Conservation (phyloP, 176 grass and related monocot species). For the Avena atlantica region DNA sequence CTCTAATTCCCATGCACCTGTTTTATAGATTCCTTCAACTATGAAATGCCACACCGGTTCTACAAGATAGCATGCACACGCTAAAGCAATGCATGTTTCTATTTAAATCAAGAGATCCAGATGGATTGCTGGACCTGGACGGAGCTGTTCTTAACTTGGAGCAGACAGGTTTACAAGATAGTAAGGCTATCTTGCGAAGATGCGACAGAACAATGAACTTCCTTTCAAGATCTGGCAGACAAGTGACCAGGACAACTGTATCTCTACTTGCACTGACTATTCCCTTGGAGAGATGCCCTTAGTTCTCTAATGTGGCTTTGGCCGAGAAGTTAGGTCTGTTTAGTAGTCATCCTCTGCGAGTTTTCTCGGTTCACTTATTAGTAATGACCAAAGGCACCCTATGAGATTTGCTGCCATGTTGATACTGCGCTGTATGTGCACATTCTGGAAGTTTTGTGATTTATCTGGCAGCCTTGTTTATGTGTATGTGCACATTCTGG, state of each 20-base stretch:
- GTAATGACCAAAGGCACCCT: neutral
- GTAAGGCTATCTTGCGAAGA: conserved; percentile 42
- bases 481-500: too few species aligned
- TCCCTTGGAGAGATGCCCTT: neutral
- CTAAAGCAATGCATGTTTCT: conserved; percentile 70
- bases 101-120: conserved; percentile 59
- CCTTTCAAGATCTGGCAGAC: neutral
- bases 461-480: too few species aligned
- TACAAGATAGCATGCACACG: conserved; percentile 46
- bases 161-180: conserved; percentile 46
- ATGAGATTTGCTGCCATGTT: neutral
- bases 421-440: neutral
- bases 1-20: conserved; percentile 9
- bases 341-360: neutral
- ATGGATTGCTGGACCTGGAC: conserved; percentile 47
- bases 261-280: neutral
- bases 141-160: conserved; percentile 67
- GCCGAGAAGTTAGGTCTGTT: neutral
- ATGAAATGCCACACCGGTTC: conserved; percentile 56
- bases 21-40: conserved; percentile 60
- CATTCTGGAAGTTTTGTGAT: neutral
- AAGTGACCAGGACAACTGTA: neutral
- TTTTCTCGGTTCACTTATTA: neutral
- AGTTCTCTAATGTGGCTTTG: neutral
- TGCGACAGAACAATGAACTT: conserved; percentile 14